Evolutionary conservation across 129 eudicot genomes (phyloP).

Genomic region (Flaveria bidentis): DNA sequence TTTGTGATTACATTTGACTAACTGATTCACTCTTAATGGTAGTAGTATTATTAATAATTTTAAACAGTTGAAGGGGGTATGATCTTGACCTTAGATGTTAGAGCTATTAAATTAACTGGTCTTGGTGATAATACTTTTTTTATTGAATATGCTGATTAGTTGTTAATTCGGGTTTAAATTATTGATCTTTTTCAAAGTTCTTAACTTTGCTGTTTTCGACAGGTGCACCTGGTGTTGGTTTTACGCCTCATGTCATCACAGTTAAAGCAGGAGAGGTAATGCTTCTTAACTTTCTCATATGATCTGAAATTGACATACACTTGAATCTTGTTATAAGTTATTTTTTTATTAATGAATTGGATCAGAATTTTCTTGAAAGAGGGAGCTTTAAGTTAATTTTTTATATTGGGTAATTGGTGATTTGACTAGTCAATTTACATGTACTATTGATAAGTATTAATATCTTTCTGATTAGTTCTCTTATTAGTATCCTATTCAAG

Average conservation of each 20-base stretch:
- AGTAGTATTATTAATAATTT: not conserved
- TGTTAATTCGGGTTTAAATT: not conserved
- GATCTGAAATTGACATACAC: not conserved
- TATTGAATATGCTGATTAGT: not conserved
- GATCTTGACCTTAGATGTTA: slow-evolving; percentile 18
- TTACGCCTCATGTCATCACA: slow-evolving; percentile 85
- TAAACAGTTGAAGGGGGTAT: slow-evolving; percentile 11
- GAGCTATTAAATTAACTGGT: slow-evolving; percentile 5
- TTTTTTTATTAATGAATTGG: not conserved
- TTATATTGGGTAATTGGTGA: not conserved
- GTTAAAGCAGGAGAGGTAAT: slow-evolving; percentile 83
- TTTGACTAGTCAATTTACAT: slow-evolving; percentile 16
- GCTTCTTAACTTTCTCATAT: not conserved
- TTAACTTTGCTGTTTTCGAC: slow-evolving; percentile 6
- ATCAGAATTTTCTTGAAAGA: not conserved
- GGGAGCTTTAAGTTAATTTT: not conserved
- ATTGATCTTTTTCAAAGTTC: not conserved
- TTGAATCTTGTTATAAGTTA: not conserved
- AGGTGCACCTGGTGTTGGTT: slow-evolving; percentile 83
- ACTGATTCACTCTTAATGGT: not conserved
- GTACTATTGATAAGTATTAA: not conserved
- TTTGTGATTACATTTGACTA: slow-evolving; percentile 10
- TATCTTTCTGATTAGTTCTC: not conserved
- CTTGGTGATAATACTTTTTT: not conserved
- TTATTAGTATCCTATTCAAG: not conserved